A percentile compares a stretch with the other conserved stretches of the same genome.
Conservation (phyloP, 139 green algal genomes). For the Marvania coccoides region DNA sequence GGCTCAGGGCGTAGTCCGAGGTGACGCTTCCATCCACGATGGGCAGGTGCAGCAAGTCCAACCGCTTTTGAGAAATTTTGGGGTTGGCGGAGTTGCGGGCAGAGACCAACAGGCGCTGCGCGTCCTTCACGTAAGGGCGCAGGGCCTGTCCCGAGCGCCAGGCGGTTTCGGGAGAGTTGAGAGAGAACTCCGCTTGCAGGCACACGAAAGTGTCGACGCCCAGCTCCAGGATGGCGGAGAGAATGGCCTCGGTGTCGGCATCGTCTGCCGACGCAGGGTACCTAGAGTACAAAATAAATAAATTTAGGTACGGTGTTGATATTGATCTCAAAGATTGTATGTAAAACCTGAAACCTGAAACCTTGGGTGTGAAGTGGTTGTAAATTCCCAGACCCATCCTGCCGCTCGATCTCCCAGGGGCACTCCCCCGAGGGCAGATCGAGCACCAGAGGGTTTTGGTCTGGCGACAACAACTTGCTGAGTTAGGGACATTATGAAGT, state of each 20-base stretch:
- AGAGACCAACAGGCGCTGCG: constrained; percentile 56
- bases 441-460: too few species aligned
- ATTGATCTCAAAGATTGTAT: too few species aligned
- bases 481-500: too few species aligned
- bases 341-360: too few species aligned
- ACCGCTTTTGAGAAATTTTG: constrained; percentile 42
- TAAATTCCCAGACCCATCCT: too few species aligned
- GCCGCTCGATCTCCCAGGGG: too few species aligned
- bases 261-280: constrained; percentile 65
- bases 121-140: constrained; percentile 77
- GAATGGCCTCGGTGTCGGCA: constrained; percentile 58
- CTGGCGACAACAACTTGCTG: too few species aligned
- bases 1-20: constrained; percentile 39
- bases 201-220: constrained; percentile 78
- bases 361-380: too few species aligned
- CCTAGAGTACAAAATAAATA: too few species aligned
- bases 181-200: constrained; percentile 72
- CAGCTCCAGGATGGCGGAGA: constrained; percentile 62
- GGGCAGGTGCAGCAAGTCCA: constrained; percentile 76
- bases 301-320: too few species aligned
- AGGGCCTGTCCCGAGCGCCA: constrained; percentile 60
- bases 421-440: too few species aligned
- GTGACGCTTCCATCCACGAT: constrained; percentile 73
- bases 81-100: constrained; percentile 34
- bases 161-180: constrained; percentile 51